phyloP scores from a whole-genome alignment of 768 basidiomycete genomes.

The Sporobolomyces phaffii region DNA sequence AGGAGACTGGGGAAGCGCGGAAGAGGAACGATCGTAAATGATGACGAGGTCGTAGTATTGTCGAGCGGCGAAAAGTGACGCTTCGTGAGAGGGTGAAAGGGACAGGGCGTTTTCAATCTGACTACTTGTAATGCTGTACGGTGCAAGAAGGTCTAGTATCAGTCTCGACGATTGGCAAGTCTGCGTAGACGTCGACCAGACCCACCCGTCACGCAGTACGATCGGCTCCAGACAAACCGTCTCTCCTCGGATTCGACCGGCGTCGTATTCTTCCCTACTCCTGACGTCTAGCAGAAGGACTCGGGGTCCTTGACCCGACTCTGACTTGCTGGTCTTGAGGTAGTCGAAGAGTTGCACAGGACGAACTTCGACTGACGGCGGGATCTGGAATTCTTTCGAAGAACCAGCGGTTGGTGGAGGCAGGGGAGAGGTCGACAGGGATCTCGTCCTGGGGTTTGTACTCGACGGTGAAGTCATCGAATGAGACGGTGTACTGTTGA shows the following conservation, averaged over 20 bases:
- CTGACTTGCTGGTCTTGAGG: slow-evolving; percentile 44
- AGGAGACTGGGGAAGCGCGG: slow-evolving; percentile 55
- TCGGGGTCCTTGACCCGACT: slow-evolving; percentile 24
- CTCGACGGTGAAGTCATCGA: not conserved
- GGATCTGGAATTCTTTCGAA: slow-evolving; percentile 4
- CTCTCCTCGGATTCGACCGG: slow-evolving; percentile 61
- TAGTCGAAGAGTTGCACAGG: slow-evolving; percentile 23
- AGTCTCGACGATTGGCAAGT: not conserved
- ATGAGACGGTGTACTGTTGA: not conserved
- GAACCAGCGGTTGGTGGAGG: slow-evolving; percentile 7
- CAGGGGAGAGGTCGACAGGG: not conserved
- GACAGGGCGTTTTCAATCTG: slow-evolving; percentile 69
- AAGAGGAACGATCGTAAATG: slow-evolving; percentile 62
- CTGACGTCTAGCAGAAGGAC: slow-evolving; percentile 78
- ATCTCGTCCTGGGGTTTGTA: not conserved
- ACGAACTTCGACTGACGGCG: slow-evolving; percentile 16
- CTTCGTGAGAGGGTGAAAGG: slow-evolving; percentile 65
- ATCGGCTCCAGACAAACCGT: slow-evolving; percentile 84
- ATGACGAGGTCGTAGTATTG: slow-evolving; percentile 83
- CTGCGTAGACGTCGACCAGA: slow-evolving; percentile 16
- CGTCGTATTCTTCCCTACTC: slow-evolving; percentile 68
- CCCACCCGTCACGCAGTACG: slow-evolving; percentile 63
- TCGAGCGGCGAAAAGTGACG: slow-evolving; percentile 69
- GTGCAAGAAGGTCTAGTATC: not conserved
- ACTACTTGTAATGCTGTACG: slow-evolving; percentile 58